phyloP scores from a whole-genome alignment of 2,329 filamentous ascomycete species.

The Botrytis tulipae region DNA sequence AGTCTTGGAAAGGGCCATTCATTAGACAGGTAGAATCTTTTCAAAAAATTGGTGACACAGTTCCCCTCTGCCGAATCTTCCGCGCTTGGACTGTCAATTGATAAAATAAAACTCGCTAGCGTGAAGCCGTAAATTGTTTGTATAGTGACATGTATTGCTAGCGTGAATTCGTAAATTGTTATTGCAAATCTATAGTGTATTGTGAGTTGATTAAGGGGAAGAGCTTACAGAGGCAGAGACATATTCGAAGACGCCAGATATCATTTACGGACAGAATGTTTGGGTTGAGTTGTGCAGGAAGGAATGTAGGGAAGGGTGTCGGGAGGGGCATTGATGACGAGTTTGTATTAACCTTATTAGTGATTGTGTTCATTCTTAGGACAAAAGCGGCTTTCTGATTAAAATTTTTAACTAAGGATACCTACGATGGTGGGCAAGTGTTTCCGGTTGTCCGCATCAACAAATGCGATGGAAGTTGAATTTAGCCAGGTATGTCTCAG shows the following conservation, averaged over 20 bases:
- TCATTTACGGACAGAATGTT: neutral
- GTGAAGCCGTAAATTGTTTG: neutral
- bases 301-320: neutral
- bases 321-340: neutral
- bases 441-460: neutral
- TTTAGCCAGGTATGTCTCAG: neutral
- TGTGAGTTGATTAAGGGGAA: neutral
- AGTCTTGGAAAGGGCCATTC: neutral
- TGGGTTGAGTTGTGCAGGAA: neutral
- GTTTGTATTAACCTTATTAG: neutral
- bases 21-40: neutral
- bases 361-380: neutral
- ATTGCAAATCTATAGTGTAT: neutral
- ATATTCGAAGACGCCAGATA: neutral
- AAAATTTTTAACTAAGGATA: neutral
- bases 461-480: accelerated
- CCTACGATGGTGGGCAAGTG: neutral
- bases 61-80: neutral
- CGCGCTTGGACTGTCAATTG: neutral
- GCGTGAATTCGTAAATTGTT: neutral
- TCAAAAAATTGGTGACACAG: neutral
- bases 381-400: neutral
- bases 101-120: neutral
- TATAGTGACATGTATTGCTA: neutral
- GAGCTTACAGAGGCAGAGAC: neutral